Evolutionary conservation across 1,284 basidiomycete genomes (phyloP), one percentile per base, ranked within the genome.

Genomic region (Kalmanozyma brasiliensis): DNA sequence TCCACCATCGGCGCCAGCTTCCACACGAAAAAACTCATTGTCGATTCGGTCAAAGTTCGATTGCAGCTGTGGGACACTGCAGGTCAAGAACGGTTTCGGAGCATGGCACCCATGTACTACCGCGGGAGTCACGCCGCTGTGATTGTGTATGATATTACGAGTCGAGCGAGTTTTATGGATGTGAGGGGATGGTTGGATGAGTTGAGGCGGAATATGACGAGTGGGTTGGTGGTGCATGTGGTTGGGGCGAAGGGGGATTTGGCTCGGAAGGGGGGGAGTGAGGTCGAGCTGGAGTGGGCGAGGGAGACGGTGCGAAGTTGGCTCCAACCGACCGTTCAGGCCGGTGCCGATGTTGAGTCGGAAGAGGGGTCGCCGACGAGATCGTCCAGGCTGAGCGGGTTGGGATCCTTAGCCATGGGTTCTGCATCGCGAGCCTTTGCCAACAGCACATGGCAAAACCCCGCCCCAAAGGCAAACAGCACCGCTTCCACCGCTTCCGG

Each of bases 31-130:
- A 96, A 96, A 85, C 89, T 94, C 37, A 87, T 89, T 74, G 88
- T 97, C 73, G 88, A 93, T 70, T 93, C 91, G 41, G 86, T 91
- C 72, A 91, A 92, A 80, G 93, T 98, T 17, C 89, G 93, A 49
- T 78, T 87, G 32, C 87, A 87, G 76, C 84, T 87, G 14, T 97
- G 94, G 94, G 94, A 98, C 82, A 96, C 94, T 49, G 94, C 94
- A 37, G 94, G 94, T n/a, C 94, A 97, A 86, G 94, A 98, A 85
- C 42, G 74, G 46, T 97, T 96, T 84, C 87, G 94, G 68, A 92
- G 90, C 79, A 94, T 97, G 91, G 93, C 94, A 74, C 94, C 94
- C 58, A 96, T 98, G 91, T 98, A 98, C 86, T 98, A 98, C 87
- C 90, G 96, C 82, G 95, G 94, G 79, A 93, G 94, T 67, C 93